Conservation (phyloP, 2,329 filamentous ascomycete genomes). For the Monilinia vaccinii-corymbosi region DNA sequence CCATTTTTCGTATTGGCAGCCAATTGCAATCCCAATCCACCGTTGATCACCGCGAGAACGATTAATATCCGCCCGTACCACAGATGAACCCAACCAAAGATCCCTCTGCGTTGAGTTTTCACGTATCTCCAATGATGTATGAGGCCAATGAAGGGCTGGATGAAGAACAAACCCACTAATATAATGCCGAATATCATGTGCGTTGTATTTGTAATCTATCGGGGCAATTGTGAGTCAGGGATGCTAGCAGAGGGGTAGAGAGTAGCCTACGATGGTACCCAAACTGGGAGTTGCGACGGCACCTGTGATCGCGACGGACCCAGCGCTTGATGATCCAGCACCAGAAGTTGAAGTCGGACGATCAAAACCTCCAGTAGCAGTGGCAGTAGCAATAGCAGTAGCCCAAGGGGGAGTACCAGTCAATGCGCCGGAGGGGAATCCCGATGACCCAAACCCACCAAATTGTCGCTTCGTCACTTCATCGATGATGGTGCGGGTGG, state of each 20-base stretch:
- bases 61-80: constrained; percentile 54
- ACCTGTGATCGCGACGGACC: neutral
- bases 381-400: neutral
- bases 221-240: constrained; percentile 12
- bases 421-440: neutral
- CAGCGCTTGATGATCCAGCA: neutral
- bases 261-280: constrained; percentile 32
- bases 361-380: neutral
- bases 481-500: neutral
- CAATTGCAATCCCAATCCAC: constrained; percentile 50
- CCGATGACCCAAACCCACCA: neutral
- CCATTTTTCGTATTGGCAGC: constrained; percentile 34
- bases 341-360: neutral
- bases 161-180: constrained; percentile 42
- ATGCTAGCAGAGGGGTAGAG: neutral
- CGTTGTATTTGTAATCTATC: constrained; percentile 41
- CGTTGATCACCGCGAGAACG: constrained; percentile 51
- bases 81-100: constrained; percentile 48
- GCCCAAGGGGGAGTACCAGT: constrained; percentile 1
- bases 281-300: neutral
- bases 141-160: constrained; percentile 50
- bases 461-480: neutral
- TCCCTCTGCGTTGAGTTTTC: constrained; percentile 38
- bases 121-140: constrained; percentile 48
- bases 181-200: constrained; percentile 50